phyloP scores from a whole-genome alignment of 2,329 filamentous ascomycete species.

The Blumeria graminis region DNA sequence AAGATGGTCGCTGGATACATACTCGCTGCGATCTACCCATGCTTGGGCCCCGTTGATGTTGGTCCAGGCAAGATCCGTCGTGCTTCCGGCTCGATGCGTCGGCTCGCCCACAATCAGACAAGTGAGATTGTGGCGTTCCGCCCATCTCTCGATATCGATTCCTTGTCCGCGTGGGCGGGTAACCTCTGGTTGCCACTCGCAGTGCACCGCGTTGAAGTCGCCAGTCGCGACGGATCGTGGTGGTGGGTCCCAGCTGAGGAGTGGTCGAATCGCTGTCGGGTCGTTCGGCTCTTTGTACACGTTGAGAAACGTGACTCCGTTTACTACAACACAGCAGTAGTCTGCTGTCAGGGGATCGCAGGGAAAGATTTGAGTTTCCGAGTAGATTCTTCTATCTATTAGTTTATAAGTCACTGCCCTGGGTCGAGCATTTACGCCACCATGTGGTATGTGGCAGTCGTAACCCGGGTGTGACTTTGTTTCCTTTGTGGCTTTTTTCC shows the following conservation, averaged over 20 bases:
- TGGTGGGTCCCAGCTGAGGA: background rate
- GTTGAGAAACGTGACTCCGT: background rate
- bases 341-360: background rate
- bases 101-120: background rate
- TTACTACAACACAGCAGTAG: background rate
- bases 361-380: background rate
- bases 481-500: background rate
- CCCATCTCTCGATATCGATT: background rate
- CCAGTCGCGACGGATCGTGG: background rate
- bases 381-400: background rate
- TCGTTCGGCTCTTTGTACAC: background rate
- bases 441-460: background rate
- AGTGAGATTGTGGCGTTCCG: background rate
- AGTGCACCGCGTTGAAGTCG: background rate
- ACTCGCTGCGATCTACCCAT: background rate
- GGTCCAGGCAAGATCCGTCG: background rate
- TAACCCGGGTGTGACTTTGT: background rate
- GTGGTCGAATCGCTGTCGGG: background rate
- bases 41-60: background rate
- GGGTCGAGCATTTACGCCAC: background rate
- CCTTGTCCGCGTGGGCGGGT: background rate
- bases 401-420: background rate
- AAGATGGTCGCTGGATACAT: background rate
- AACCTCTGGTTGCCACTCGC: background rate
- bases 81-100: background rate